These are phyloP conservation scores for Emiliania huxleyi DNA, from an alignment of 78 protist species.

Conservation along the genomic window DNA sequence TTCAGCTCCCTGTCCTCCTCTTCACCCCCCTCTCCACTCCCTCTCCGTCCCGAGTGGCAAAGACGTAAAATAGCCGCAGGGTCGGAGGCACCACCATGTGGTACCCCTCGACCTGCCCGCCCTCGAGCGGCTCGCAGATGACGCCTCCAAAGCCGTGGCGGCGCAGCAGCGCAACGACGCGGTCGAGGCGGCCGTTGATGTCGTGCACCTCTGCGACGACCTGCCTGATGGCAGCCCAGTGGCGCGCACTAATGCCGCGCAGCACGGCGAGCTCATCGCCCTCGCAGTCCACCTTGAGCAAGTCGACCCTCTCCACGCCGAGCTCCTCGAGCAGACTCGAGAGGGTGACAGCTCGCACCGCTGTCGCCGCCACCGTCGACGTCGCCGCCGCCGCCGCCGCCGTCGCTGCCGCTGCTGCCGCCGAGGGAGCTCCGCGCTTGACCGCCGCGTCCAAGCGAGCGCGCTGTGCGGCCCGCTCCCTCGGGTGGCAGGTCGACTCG, in stretches of 20 bases:
- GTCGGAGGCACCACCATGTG: background rate
- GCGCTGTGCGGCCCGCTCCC: background rate
- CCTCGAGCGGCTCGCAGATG: background rate
- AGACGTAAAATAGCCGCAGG: background rate
- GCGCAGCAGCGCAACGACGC: background rate
- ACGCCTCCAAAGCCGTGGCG: background rate
- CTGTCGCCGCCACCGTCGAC: background rate
- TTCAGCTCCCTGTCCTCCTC: no score
- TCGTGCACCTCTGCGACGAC: conserved; percentile 16
- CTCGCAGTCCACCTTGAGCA: conserved; percentile 15
- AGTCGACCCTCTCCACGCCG: background rate
- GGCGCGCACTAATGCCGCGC: background rate
- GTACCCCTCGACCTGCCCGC: background rate
- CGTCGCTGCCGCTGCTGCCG: background rate
- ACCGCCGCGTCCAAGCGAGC: background rate
- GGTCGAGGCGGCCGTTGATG: background rate
- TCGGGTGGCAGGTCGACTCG: background rate
- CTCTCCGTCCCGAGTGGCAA: no score
- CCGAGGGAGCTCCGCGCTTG: background rate
- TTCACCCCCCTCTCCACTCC: no score
- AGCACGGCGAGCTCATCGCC: conserved; percentile 14
- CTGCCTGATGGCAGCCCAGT: background rate
- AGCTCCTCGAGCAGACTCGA: background rate
- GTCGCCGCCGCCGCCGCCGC: background rate
- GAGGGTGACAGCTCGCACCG: background rate